Evolutionary conservation across 495 filamentous ascomycete species (phyloP), one percentile per base, ranked within the genome.

Genomic region (Bathelium albidoporum): DNA sequence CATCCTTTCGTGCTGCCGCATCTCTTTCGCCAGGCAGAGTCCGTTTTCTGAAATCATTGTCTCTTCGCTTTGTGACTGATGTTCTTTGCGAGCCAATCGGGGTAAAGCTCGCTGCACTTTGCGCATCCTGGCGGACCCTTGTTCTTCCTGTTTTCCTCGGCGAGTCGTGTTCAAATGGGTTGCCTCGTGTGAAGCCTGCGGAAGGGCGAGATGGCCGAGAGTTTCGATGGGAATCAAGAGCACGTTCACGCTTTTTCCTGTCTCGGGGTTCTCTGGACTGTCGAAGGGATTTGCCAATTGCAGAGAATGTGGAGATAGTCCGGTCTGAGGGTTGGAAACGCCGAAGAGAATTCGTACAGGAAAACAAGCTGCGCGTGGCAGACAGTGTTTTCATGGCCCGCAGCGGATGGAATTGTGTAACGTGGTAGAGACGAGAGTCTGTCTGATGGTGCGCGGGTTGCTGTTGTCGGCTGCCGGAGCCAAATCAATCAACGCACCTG

Each of bases 221-320:
- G 22, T 26, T 10, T 20, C 29, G 20, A 16, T 1, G 49, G 24
- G 1, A 28, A 28, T 29, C 29, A 24, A 24, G 29, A 29, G 10
- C 22, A 20, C 49, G 5, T 11, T 29, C 49, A 10, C 49, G 20
- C 5, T 26, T 29, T 55, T 9, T 55, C 22, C 24, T 55, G 20
- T 10, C 2, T 9, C 9, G 5, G 7, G 49, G 49, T 16, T 55
- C 7, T 29, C 60, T 52, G 7, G 60, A 62, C 39, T 52, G 18
- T 3, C 60, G 60, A 31, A 62, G 60, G 36, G 16, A 24, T 26
- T 20, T 44, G 0, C 29, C 29, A 20, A 62, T 62, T 14, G 60
- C 60, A 32, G 32, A 49, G 39, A 44, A 26, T 20, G 60, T 62
- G 20, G 60, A 62, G 18, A 62, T 31, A 28, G 16, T 61, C 3